Conservation (phyloP, 768 basidiomycete species). For the Boletus subcaerulescens region DNA sequence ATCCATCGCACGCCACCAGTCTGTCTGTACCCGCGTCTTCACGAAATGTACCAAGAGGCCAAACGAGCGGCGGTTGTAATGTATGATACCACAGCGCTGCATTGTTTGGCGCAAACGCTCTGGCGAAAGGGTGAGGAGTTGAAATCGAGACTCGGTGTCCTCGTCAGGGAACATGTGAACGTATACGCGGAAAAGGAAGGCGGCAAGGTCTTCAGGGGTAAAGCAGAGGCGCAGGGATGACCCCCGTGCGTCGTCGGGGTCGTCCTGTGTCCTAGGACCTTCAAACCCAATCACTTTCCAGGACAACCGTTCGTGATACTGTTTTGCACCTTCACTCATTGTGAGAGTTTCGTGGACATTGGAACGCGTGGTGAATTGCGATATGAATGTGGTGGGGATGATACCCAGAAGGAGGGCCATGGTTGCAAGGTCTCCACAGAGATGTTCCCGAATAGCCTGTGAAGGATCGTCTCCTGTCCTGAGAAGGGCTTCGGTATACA, state of each 20-base stretch:
- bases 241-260: no score
- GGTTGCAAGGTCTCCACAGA: constrained; percentile 25
- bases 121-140: background rate
- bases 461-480: constrained; percentile 8
- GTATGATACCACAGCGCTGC: constrained; percentile 23
- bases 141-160: background rate
- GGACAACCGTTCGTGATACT: constrained; percentile 25
- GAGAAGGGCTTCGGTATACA: constrained; percentile 30
- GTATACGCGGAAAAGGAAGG: constrained; percentile 24
- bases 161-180: constrained; percentile 29
- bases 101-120: background rate
- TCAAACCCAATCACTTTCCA: constrained; percentile 17
- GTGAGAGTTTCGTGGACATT: constrained; percentile 18
- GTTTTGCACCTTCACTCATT: background rate
- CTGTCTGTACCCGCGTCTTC: constrained; percentile 32
- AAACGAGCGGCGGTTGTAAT: constrained; percentile 50
- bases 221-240: constrained; percentile 9
- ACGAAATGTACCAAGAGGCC: constrained; percentile 42
- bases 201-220: constrained; percentile 15
- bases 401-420: constrained; percentile 26
- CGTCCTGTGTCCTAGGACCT: background rate
- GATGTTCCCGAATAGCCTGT: constrained; percentile 11
- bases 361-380: constrained; percentile 25
- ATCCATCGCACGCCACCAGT: constrained; percentile 45
- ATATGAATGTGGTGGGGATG: constrained; percentile 20